Evolutionary conservation across 1,284 basidiomycete genomes (phyloP), one percentile per base, ranked within the genome.

Genomic region (Pseudozyma tsukubaensis): DNA sequence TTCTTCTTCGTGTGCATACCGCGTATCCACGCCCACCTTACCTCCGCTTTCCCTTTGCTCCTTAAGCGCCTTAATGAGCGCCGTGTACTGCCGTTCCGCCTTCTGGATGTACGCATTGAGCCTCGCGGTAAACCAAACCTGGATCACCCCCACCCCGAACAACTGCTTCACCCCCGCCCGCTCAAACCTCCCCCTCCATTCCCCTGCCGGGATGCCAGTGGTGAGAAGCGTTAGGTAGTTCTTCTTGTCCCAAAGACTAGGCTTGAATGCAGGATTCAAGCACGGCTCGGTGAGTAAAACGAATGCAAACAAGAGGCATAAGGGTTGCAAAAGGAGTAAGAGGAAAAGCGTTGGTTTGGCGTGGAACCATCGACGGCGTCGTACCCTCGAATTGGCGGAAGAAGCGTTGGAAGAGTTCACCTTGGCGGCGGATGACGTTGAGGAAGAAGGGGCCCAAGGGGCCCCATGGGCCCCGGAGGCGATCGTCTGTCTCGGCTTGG

Each of bases 261-360:
- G 16, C 5, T 45, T 50, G 16, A 47, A 69, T 0, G 18, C 1
- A 4, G 71, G 50, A 7, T 73, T 69, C 0, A 73, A 29, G 56
- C 71, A 73, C 13, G 71, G 65, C 24, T 69, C 71, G 8, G 71
- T 73, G 1, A 73, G 34, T 7, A 73, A 35, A 1, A 73, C 14
- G 10, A 73, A 73, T 0, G 50, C 49, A 6, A 73, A 16, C 1
- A 69, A 11, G 16, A 61, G 56, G 5, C 50, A 47, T 1, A 40
- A 7, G 0, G 50, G n/a, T 19, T 73, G 71, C 0, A 73, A 14
- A 1, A 73, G 10, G 1, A 73, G 36, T 0, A 73, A 37, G 6
- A 64, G 14, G 1, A 59, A 2, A 0, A 73, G 29, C 1, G 58
- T 43, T 0, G 54, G 34, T 7, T 36, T 50, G 1, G 39, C 13